Evolutionary conservation across 2,329 filamentous ascomycete genomes (phyloP), one percentile per base, ranked within the genome.

Genomic region (Colletotrichum liaoningense): DNA sequence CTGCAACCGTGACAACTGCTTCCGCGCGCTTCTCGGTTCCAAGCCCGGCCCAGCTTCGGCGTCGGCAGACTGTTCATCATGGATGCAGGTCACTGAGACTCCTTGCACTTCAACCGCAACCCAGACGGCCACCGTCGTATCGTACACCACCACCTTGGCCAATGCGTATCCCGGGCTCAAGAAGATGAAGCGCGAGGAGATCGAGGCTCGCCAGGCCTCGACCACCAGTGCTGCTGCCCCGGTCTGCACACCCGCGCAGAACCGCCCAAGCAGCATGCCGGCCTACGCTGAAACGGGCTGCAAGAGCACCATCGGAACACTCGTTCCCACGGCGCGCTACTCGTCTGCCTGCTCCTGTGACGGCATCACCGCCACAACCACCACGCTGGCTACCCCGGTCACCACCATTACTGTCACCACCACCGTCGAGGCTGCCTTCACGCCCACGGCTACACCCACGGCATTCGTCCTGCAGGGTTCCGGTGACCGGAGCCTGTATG

Each of bases 341-440:
- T 78, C 83, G 28, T 83, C 83, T 38, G 84, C 82, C 64, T 86
- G 84, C 81, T 80, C 79, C 65, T 86, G 84, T 82, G 85, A 81
- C 79, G 84, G 84, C 64, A 80, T 86, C 77, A 84, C 83, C 38
- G 79, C 79, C 49, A 69, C 77, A n/a, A 79, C 81, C 24, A 81
- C 79, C 68, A 85, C 84, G 5, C 83, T 81, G 52, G 74, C 82
- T 19, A 77, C 76, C 42, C 80, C 83, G 22, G 85, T 83, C 67
- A 77, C 79, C 49, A 85, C 83, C 26, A 77, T 79, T 42, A 85
- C 83, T n/a, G 81, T 84, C 66, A 86, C 84, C 68, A 81, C 79
- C 66, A 84, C 83, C 59, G 76, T 69, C 5, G 16, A 54, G 30
- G 66, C 66, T 26, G 66, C 66, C 30, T 69, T 63, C 59, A 69